These are phyloP conservation scores for Rubus parviflorus DNA, from an alignment of 306 rosid genomes.

Conservation along the genomic window DNA sequence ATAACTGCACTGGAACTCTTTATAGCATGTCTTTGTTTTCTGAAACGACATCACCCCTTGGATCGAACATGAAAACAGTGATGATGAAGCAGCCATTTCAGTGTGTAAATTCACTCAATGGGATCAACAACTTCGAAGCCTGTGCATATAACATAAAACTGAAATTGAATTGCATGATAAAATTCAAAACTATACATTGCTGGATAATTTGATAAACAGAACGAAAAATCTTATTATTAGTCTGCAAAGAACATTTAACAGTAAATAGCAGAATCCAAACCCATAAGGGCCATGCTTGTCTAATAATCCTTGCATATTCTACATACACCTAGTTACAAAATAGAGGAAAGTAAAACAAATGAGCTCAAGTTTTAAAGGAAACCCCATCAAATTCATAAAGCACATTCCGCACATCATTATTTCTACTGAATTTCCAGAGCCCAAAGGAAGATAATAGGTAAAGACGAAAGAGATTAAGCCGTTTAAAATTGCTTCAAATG, in stretches of 20 bases:
- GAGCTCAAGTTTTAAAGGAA: neutral
- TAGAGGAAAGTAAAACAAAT: no score
- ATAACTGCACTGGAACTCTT: conserved; percentile 25
- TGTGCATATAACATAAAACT: neutral
- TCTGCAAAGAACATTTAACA: neutral
- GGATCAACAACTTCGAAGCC: conserved; percentile 7
- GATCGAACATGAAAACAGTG: conserved; percentile 41
- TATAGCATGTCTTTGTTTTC: conserved; percentile 26
- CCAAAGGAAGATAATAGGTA: neutral
- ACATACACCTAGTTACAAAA: neutral
- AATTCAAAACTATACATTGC: neutral
- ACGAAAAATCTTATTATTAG: neutral
- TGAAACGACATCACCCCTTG: conserved; percentile 40
- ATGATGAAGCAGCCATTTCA: conserved; percentile 63
- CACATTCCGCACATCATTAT: neutral
- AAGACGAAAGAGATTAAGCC: neutral
- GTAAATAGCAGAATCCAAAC: neutral
- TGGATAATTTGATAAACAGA: neutral
- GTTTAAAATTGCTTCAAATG: neutral
- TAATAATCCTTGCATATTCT: neutral
- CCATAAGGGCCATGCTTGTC: no score
- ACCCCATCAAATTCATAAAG: neutral
- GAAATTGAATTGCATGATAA: neutral
- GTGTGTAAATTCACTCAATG: conserved; percentile 4
- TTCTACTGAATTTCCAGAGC: neutral